These are phyloP conservation scores for Entamoeba dispar DNA, from an alignment of 208 protist genomes.

Conservation along the genomic window DNA sequence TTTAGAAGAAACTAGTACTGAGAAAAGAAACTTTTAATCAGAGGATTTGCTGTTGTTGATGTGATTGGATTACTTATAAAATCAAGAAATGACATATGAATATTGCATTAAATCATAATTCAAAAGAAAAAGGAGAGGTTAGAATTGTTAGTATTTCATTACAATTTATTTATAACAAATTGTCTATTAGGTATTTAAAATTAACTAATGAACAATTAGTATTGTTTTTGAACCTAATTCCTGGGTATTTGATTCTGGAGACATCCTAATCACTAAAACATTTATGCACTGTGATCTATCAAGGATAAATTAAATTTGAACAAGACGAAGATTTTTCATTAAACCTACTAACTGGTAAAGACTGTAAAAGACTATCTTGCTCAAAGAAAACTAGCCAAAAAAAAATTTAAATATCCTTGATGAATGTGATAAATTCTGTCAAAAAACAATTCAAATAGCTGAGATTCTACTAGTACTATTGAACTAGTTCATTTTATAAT, in stretches of 20 bases:
- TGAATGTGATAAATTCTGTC: no score
- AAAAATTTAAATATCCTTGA: no score
- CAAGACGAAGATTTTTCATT: background rate
- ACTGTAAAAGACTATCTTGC: background rate
- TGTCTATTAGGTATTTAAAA: background rate
- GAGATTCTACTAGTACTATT: no score
- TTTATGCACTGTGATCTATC: background rate
- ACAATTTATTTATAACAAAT: background rate
- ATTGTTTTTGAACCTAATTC: background rate
- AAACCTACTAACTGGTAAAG: background rate
- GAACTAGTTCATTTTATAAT: no score
- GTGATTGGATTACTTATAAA: background rate
- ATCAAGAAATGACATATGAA: background rate
- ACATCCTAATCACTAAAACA: background rate
- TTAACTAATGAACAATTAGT: background rate
- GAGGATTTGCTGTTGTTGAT: background rate
- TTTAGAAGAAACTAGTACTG: background rate
- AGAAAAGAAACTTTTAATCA: background rate
- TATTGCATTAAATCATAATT: background rate
- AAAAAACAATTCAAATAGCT: no score
- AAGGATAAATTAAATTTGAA: background rate
- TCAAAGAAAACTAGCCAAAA: no score
- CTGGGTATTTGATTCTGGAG: background rate
- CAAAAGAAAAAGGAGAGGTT: background rate
- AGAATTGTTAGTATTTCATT: background rate